Percentiles rank a stretch among this genome's conserved stretches.
phyloP scores from a whole-genome alignment of 495 filamentous ascomycete genomes.

The Penicillium egyptiacum region DNA sequence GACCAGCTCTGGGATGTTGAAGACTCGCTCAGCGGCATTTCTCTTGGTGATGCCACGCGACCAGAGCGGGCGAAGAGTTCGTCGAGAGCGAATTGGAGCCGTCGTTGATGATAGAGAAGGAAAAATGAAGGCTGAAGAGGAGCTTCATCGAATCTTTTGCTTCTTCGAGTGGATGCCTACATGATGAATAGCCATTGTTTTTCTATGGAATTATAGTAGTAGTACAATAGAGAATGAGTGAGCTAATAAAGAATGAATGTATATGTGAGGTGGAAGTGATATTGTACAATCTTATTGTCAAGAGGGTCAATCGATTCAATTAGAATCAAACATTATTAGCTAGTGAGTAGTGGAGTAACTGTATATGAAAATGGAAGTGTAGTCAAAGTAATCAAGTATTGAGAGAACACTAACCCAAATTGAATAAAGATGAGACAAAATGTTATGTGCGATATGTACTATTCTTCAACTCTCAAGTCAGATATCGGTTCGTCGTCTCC shows the following conservation, averaged over 20 bases:
- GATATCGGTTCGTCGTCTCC: no score
- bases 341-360: background rate
- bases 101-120: background rate
- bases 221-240: background rate
- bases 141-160: background rate
- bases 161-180: background rate
- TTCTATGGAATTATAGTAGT: background rate
- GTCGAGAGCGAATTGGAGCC: background rate
- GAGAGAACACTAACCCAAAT: background rate
- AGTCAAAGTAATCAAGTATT: background rate
- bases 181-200: background rate
- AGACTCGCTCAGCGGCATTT: background rate
- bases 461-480: no score
- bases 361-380: background rate
- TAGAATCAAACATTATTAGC: background rate
- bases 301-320: background rate
- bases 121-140: background rate
- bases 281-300: background rate
- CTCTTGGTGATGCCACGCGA: background rate
- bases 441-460: no score
- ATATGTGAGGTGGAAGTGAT: background rate
- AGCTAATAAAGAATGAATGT: background rate
- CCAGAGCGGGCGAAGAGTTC: background rate
- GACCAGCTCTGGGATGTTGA: background rate
- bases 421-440: background rate